These are phyloP conservation scores for Suhomyces taliae DNA, from an alignment of 1,139 yeast genomes.

Conservation along the genomic window DNA sequence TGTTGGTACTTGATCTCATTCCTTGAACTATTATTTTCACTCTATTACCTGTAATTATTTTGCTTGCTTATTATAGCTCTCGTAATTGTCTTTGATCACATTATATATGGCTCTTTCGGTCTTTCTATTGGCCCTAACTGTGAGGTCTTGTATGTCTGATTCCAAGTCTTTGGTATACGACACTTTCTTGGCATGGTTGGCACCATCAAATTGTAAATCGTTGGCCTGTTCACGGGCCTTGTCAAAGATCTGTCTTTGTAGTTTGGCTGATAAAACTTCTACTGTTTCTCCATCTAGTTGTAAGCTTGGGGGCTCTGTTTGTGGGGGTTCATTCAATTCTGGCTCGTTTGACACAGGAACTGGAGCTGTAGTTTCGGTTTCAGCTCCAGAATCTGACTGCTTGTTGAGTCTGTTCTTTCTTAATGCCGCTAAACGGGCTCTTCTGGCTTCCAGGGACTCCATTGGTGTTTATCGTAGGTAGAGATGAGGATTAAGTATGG, in stretches of 20 bases:
- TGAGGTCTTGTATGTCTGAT: conserved; percentile 28
- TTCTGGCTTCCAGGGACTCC: conserved; percentile 18
- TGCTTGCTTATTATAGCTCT: not conserved
- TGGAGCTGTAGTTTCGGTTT: not conserved
- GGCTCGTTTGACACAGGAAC: not conserved
- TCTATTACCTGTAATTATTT: too few species aligned
- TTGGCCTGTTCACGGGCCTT: conserved; percentile 19
- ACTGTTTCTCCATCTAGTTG: conserved; percentile 26
- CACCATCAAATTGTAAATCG: conserved; percentile 4
- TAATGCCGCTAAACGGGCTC: conserved; percentile 25
- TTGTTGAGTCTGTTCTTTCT: conserved; percentile 18
- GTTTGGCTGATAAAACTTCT: conserved; percentile 25
- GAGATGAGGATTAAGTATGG: not conserved
- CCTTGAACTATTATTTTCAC: too few species aligned
- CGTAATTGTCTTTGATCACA: conserved; percentile 26
- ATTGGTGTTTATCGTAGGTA: not conserved
- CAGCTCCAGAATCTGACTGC: not conserved
- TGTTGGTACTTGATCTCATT: too few species aligned
- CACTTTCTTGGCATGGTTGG: conserved; percentile 8
- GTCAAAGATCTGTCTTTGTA: conserved; percentile 24
- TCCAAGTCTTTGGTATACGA: conserved; percentile 30
- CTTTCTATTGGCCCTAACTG: conserved; percentile 26
- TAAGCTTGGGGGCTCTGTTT: conserved; percentile 11
- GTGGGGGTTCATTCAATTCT: not conserved
- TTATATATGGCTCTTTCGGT: conserved; percentile 32